Base-by-base conservation (phyloP, 306 rosid genomes). In the Benincasa hispida region DNA sequence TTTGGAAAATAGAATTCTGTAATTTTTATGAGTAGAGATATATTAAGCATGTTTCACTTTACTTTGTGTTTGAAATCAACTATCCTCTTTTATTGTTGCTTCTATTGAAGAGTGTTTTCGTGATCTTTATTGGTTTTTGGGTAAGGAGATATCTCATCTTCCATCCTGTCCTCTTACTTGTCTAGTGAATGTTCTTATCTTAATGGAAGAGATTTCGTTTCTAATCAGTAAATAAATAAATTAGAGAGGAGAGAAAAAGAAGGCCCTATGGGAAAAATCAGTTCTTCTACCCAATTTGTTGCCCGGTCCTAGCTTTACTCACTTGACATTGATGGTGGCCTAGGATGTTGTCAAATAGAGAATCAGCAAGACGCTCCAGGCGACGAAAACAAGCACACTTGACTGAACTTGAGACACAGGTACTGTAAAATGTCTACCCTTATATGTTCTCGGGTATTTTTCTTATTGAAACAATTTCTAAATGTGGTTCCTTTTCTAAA, bases 311-410 rank as follows among this genome's bases (percentile, higher is more conserved):
- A 68, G 56, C 60, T 61, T 50, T 78, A 42, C 72, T 84, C 76
- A 75, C 68, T 57, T 75, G 69, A 50, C 68, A 34, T 75, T 75
- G 55, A 54, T 79, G 80, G 81, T 81, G 79, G 80, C 79, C 75
- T 79, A 87, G 91, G 87, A 87, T 87, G 91, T 73, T 83, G 58
- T 87, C 91, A 8, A 87, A 87, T 78, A 82, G 91, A 68, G 91
- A 87, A 82, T 87, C 91, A 63, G 91, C 91, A 24, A 83, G 91
- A 83, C 91, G 91, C 77, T 87, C 91, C 2, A 85, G 91, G 80
- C 81, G 91, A 66, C 82, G 87, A 80, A 87, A 87, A 74, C 91
- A 87, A 80, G 91, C 89, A 53, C 91, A 87, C 77, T 79, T 83
- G 91, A 80, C 37, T 79, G 91, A 87, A 55, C 87, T 87, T 66